Percentiles rank a stretch among this genome's conserved stretches.
phyloP scores from a whole-genome alignment of 2,329 filamentous ascomycete species.

The Juglanconis oblonga region DNA sequence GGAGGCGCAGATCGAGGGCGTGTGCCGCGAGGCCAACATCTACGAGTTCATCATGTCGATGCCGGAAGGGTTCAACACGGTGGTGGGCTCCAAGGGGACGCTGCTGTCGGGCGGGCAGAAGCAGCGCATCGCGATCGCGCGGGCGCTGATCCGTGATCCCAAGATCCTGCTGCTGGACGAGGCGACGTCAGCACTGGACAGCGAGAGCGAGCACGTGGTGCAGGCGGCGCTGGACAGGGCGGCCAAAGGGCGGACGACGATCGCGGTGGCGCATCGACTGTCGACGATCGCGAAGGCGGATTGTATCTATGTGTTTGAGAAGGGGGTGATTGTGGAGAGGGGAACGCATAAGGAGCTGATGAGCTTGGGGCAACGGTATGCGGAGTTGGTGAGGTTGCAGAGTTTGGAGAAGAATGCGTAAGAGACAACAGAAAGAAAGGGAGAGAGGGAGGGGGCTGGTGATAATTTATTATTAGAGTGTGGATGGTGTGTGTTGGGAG shows the following conservation, averaged over 20 bases:
- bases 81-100: conserved; percentile 83
- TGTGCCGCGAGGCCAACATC: conserved; percentile 87
- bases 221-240: conserved; percentile 79
- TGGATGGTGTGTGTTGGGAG: no score
- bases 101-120: conserved; percentile 90
- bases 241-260: conserved; percentile 81
- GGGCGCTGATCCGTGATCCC: conserved; percentile 85
- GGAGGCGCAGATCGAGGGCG: conserved; percentile 71
- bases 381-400: conserved; percentile 77
- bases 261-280: conserved; percentile 88
- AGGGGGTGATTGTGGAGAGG: conserved; percentile 79
- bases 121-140: conserved; percentile 89
- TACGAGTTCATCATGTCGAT: conserved; percentile 87
- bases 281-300: conserved; percentile 94
- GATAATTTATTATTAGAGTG: no score
- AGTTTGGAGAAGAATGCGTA: conserved; percentile 59
- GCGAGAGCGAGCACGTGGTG: conserved; percentile 74
- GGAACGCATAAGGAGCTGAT: conserved; percentile 76
- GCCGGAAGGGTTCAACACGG: conserved; percentile 79
- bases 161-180: conserved; percentile 78
- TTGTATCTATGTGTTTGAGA: conserved; percentile 94
- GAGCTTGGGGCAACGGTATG: conserved; percentile 68
- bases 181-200: conserved; percentile 75
- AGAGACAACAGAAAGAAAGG: background rate
- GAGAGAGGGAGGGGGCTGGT: background rate